Base-by-base conservation (phyloP, 148 eudicot species). In the Silene latifolia region DNA sequence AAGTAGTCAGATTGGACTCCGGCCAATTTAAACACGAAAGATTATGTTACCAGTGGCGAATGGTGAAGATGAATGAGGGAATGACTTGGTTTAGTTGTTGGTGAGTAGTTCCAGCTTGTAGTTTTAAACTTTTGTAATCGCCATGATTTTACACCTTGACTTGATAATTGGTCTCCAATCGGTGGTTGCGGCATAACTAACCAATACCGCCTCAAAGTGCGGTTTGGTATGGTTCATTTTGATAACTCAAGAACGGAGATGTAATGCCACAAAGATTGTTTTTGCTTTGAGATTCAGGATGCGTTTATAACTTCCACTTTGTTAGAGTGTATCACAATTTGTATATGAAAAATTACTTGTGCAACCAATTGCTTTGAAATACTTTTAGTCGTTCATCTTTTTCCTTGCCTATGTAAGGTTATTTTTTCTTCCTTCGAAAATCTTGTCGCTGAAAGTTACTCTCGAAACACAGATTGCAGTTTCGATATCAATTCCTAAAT, bases 401-500 rank as follows among this genome's bases (percentile, higher is more conserved):
- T 73, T 61, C 44, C 17, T 15, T 25, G 39, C 23, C 21, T 32
- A 25, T 51, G 61, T 29, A 1, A 4, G 32, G 32, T 47, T 47
- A 60, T 10, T 63, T 20, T 9, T 59, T 19, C 57, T 23, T 44
- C 58, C 57, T n/a, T 44, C 1, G 32, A 19, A 67, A 10, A 19
- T 17, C 58, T 69, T 69, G n/a, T 19, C 21, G 13, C 25, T 69
- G 72, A 58, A 14, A 58, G 29, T 9, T 6, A 9, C 51, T 48
- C 56, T 25, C 4, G 74, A 47, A 18, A 48, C 14, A 46, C 83
- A 80, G 83, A 58, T 32, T 76, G 35, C 76, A 67, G 59, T 84
- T 46, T 66, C 68, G 20, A 61, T 89, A 79, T 71, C 89, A 20
- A 48, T 87, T 65, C 89, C 86, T 24, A n/a, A n/a, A n/a, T n/a